Conservation (phyloP, 805 yeast species). For the Teunomyces gatunensis region DNA sequence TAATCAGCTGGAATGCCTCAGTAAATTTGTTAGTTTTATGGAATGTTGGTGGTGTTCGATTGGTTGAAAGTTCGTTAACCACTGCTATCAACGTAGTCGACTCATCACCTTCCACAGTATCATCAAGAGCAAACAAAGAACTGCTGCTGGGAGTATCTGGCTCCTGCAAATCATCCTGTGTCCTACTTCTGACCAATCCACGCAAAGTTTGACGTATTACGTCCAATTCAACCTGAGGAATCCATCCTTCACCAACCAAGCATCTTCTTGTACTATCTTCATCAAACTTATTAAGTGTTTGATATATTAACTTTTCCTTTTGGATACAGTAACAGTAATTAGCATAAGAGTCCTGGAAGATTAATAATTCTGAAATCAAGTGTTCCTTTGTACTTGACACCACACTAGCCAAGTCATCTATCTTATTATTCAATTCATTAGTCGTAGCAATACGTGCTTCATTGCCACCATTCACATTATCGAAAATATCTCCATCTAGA, state of each 20-base stretch:
- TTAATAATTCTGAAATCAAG: conserved; percentile 34
- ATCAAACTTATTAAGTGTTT: conserved; percentile 62
- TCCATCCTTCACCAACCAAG: conserved; percentile 74
- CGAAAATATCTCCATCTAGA: conserved; percentile 37
- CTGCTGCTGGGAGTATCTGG: conserved; percentile 5
- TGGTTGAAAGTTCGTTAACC: conserved; percentile 63
- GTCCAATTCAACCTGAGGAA: conserved; percentile 53
- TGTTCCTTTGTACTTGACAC: conserved; percentile 35
- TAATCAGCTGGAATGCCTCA: conserved; percentile 85
- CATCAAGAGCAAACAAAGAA: conserved; percentile 21
- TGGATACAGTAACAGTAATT: conserved; percentile 36
- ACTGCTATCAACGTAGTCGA: conserved; percentile 20
- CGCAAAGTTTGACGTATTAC: conserved; percentile 39
- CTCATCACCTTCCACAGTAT: conserved; percentile 9
- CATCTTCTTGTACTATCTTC: conserved; percentile 66
- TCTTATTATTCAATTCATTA: conserved; percentile 29
- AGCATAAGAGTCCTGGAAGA: conserved; percentile 34
- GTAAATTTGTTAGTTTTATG: conserved; percentile 96
- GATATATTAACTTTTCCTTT: conserved; percentile 57
- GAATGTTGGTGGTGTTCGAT: conserved; percentile 88
- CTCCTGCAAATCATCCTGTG: conserved; percentile 1
- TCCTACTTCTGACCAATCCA: conserved; percentile 39
- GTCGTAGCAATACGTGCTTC: conserved; percentile 23
- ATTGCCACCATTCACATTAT: conserved; percentile 33
- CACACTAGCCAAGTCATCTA: conserved; percentile 31